Evolutionary conservation across 441 rosid species (phyloP).

Genomic region (Pelargonium cotyledonis): DNA sequence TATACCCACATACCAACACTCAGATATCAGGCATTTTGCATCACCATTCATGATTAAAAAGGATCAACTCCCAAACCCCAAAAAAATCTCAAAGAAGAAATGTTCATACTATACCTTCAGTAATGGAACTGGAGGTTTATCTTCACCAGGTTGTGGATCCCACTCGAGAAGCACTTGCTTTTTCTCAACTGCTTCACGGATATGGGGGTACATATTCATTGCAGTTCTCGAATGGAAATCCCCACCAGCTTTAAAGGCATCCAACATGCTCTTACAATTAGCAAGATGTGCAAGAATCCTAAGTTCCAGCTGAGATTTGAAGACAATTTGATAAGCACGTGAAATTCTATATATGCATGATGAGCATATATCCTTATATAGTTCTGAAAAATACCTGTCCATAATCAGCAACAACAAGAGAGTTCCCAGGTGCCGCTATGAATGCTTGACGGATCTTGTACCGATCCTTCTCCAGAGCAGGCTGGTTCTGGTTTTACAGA

Average conservation of each 20-base stretch:
- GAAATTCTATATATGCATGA: constrained; percentile 15
- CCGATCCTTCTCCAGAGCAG: constrained; percentile 97
- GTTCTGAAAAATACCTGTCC: constrained; percentile 64
- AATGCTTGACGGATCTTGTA: constrained; percentile 97
- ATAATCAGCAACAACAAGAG: constrained; percentile 94
- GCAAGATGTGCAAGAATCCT: constrained; percentile 98
- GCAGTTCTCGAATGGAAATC: constrained; percentile 99
- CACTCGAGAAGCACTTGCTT: constrained; percentile 86
- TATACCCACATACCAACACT: neutral
- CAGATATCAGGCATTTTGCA: neutral
- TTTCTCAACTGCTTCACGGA: constrained; percentile 67
- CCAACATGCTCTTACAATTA: constrained; percentile 88
- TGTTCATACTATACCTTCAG: constrained; percentile 54
- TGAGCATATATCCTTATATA: constrained; percentile 1
- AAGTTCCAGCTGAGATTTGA: constrained; percentile 75
- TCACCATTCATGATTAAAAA: neutral
- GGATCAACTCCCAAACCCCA: neutral
- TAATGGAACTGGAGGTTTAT: constrained; percentile 87
- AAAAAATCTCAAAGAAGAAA: neutral
- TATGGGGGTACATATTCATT: constrained; percentile 93
- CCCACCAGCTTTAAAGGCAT: constrained; percentile 93
- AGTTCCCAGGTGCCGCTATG: constrained; percentile 84
- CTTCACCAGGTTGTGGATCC: constrained; percentile 89
- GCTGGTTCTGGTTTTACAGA: constrained; percentile 63
- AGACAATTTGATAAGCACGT: constrained; percentile 29